These are phyloP conservation scores for Saturnispora quitensis DNA, from an alignment of 805 yeast species.

Conservation along the genomic window DNA sequence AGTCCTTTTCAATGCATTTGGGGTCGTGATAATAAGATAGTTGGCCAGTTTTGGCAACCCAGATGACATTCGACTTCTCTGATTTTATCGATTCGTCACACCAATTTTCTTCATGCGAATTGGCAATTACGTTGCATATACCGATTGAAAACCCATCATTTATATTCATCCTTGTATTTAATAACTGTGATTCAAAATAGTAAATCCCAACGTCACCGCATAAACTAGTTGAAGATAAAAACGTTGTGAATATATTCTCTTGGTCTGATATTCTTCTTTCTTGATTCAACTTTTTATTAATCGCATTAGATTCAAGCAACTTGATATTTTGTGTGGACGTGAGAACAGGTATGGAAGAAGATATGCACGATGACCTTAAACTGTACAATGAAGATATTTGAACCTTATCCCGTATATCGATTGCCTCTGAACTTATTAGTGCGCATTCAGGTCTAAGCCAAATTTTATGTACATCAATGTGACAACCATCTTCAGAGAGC, in stretches of 20 bases:
- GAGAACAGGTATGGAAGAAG: neutral
- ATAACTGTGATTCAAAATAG: constrained; percentile 2
- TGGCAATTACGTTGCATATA: neutral
- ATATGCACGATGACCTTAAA: constrained; percentile 1
- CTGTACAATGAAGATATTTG: constrained; percentile 4
- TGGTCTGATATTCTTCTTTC: constrained; percentile 4
- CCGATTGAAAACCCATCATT: constrained; percentile 6
- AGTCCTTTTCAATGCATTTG: constrained; percentile 15
- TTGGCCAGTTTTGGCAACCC: constrained; percentile 45
- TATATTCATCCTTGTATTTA: neutral
- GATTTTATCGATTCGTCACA: constrained; percentile 6
- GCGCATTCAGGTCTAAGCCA: constrained; percentile 4
- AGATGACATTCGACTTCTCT: constrained; percentile 30
- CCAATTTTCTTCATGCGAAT: neutral
- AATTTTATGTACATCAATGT: neutral
- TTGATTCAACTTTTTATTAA: constrained; percentile 1
- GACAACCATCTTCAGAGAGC: neutral
- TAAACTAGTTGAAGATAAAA: neutral
- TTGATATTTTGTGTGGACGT: constrained; percentile 2
- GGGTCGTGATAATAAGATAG: constrained; percentile 30
- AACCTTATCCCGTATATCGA: constrained; percentile 1
- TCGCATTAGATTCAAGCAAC: neutral
- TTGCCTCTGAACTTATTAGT: constrained; percentile 1
- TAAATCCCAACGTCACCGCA: neutral
- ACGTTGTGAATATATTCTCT: neutral